Conservation (phyloP, 352 stramenopile genomes). For the Pythium vanterpoolii region DNA sequence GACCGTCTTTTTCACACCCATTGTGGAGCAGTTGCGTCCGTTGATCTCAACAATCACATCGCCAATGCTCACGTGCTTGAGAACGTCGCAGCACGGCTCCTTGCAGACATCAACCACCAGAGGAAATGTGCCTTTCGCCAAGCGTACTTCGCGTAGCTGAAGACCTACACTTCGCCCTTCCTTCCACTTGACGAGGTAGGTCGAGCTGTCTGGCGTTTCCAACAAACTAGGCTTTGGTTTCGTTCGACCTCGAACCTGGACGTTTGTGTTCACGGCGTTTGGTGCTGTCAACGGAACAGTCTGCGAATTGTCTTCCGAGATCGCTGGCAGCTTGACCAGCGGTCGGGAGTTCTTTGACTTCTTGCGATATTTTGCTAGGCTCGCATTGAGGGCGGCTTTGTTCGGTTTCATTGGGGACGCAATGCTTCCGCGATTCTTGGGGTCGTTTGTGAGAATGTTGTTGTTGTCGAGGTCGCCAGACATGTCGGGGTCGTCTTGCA, state of each 20-base stretch:
- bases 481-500: constrained; percentile 27
- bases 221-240: constrained; percentile 77
- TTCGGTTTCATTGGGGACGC: constrained; percentile 17
- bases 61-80: constrained; percentile 82
- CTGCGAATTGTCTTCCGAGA: constrained; percentile 54
- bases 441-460: constrained; percentile 44
- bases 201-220: constrained; percentile 78
- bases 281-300: constrained; percentile 78
- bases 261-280: constrained; percentile 79
- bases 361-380: constrained; percentile 74
- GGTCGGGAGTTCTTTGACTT: constrained; percentile 66
- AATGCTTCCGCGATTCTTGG: constrained; percentile 12
- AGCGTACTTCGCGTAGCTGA: constrained; percentile 77
- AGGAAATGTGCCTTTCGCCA: constrained; percentile 75
- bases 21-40: constrained; percentile 82
- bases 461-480: constrained; percentile 35
- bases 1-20: constrained; percentile 89
- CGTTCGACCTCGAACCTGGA: constrained; percentile 74
- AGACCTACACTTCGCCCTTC: constrained; percentile 83
- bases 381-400: constrained; percentile 37
- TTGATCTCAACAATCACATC: constrained; percentile 89
- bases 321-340: constrained; percentile 56
- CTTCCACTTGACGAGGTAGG: constrained; percentile 88
- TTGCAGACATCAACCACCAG: constrained; percentile 82
- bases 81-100: constrained; percentile 73